A percentile compares a stretch with the other conserved stretches of the same genome.
These are phyloP conservation scores for Aspergillus tanneri DNA, from an alignment of 2,329 filamentous ascomycete genomes.

Conservation along the genomic window DNA sequence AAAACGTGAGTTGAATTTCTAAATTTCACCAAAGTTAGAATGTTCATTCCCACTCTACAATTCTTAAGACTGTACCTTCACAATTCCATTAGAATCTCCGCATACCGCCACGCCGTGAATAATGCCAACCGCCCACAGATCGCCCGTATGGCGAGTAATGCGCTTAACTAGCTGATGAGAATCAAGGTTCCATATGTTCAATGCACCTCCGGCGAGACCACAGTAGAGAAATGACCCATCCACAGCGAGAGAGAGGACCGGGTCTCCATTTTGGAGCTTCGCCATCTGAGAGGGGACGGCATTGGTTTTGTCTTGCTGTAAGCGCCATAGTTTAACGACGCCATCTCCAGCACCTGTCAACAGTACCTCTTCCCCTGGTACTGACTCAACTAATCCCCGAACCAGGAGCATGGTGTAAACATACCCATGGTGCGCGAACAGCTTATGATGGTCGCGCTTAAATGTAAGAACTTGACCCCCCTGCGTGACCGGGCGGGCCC, in stretches of 20 bases:
- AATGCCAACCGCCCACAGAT: conserved; percentile 84
- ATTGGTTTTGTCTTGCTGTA: conserved; percentile 56
- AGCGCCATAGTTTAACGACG: conserved; percentile 88
- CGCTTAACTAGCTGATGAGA: conserved; percentile 86
- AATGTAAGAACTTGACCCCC: conserved; percentile 75
- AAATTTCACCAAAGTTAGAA: background rate
- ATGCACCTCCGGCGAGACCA: conserved; percentile 79
- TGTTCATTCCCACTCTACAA: background rate
- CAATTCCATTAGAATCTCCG: conserved; percentile 82
- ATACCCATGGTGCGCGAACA: conserved; percentile 94
- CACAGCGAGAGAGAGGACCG: conserved; percentile 74
- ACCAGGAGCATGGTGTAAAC: conserved; percentile 94
- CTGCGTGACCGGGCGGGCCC: conserved; percentile 48
- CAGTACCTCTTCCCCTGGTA: conserved; percentile 69
- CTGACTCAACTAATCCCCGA: conserved; percentile 67
- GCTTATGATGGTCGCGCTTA: conserved; percentile 72
- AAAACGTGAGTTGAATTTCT: conserved; percentile 79
- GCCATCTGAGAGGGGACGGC: conserved; percentile 70
- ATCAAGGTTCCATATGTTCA: conserved; percentile 96
- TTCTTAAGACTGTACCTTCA: conserved; percentile 60
- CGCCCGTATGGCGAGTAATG: conserved; percentile 74
- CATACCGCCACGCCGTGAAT: conserved; percentile 83
- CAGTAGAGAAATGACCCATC: conserved; percentile 92
- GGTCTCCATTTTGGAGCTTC: conserved; percentile 61
- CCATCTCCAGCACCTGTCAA: conserved; percentile 93